Evolutionary conservation across 495 filamentous ascomycete genomes (phyloP).

Genomic region (Polyplosphaeria fusca): DNA sequence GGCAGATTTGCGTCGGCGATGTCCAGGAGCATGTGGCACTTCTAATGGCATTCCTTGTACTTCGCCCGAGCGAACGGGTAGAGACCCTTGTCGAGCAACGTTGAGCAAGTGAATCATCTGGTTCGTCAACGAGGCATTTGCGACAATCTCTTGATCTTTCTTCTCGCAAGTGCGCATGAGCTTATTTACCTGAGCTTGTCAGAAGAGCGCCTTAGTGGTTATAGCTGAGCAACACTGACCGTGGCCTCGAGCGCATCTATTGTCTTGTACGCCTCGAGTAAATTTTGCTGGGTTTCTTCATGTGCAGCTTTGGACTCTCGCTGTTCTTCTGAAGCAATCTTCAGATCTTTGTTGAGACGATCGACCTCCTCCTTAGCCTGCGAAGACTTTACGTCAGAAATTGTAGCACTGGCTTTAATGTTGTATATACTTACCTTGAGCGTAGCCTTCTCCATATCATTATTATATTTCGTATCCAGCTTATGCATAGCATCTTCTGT

Average conservation of each 20-base stretch:
- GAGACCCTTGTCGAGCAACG: neutral
- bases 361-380: slow-evolving; percentile 13
- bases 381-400: too few species aligned
- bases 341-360: slow-evolving; percentile 3
- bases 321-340: neutral
- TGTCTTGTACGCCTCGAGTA: neutral
- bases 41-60: neutral
- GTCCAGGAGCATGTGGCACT: neutral
- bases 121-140: slow-evolving; percentile 28
- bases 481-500: slow-evolving; percentile 12
- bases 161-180: slow-evolving; percentile 18
- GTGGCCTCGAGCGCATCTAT: slow-evolving; percentile 3
- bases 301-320: neutral
- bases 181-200: too few species aligned
- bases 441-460: slow-evolving; percentile 10
- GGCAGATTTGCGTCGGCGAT: slow-evolving; percentile 14
- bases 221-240: too few species aligned
- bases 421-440: slow-evolving; percentile 5
- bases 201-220: too few species aligned
- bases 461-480: slow-evolving; percentile 9
- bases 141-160: slow-evolving; percentile 43
- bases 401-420: too few species aligned
- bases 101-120: slow-evolving; percentile 7
- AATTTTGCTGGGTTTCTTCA: slow-evolving; percentile 2
- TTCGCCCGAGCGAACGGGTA: neutral